phyloP scores from a whole-genome alignment of 2,329 filamentous ascomycete genomes.

The Rugonectria rugulosa region DNA sequence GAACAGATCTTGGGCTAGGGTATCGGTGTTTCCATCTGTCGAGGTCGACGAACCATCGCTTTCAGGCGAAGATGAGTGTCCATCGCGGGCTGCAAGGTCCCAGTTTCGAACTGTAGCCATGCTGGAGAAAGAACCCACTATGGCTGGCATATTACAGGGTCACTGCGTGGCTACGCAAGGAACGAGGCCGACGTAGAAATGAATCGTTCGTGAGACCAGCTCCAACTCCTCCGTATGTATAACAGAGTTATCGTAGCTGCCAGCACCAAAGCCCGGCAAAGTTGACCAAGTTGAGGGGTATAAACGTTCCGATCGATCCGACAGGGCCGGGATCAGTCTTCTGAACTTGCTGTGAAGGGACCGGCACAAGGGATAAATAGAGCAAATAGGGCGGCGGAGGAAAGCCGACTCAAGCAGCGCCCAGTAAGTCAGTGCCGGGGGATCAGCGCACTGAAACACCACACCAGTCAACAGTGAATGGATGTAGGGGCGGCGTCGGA shows the following conservation, averaged over 20 bases:
- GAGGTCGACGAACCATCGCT: constrained; percentile 24
- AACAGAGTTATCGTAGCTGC: no score
- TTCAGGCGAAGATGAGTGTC: constrained; percentile 34
- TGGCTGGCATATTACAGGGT: neutral
- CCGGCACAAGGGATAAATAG: constrained; percentile 17
- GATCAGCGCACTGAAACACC: neutral
- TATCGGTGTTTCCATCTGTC: constrained; percentile 15
- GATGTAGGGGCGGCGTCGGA: neutral
- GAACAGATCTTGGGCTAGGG: constrained; percentile 38
- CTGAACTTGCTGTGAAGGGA: constrained; percentile 5
- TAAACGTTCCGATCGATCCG: constrained; percentile 33
- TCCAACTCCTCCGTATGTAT: no score
- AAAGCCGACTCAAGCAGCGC: constrained; percentile 2
- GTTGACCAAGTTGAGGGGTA: constrained; percentile 9
- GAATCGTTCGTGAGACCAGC: neutral
- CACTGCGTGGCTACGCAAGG: neutral
- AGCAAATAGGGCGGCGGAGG: constrained; percentile 7
- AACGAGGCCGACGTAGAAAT: neutral
- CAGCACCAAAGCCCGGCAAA: neutral
- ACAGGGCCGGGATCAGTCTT: constrained; percentile 12
- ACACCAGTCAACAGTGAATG: constrained; percentile 4
- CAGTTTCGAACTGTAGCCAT: constrained; percentile 24
- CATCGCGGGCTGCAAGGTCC: constrained; percentile 25
- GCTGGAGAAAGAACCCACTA: neutral
- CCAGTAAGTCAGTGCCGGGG: neutral